Conservation (phyloP, 306 rosid species). For the Dalbergia cochinchinensis region DNA sequence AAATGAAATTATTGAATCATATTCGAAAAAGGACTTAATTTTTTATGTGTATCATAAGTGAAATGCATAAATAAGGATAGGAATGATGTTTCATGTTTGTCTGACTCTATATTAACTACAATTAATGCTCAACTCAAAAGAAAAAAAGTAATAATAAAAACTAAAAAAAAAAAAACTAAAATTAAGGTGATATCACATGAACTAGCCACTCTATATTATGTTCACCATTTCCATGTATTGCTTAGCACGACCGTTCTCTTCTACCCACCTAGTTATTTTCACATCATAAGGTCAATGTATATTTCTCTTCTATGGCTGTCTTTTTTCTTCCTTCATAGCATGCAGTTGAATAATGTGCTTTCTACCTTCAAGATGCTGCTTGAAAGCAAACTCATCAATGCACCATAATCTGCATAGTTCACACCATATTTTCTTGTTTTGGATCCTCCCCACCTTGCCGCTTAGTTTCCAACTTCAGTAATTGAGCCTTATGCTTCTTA, state of each 20-base stretch:
- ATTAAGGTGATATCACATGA: not conserved
- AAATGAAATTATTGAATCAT: too few species aligned
- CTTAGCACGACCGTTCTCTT: not conserved
- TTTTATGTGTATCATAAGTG: too few species aligned
- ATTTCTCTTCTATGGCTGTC: not conserved
- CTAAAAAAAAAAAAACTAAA: too few species aligned
- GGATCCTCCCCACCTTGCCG: conserved; percentile 18
- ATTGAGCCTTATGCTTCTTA: conserved; percentile 35
- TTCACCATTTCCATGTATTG: not conserved
- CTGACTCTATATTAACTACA: too few species aligned
- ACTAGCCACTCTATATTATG: not conserved
- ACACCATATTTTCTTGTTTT: conserved; percentile 44
- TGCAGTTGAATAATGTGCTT: conserved; percentile 36
- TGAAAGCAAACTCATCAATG: conserved; percentile 24
- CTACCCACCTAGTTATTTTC: not conserved
- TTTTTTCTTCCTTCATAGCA: conserved; percentile 13
- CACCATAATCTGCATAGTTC: conserved; percentile 48
- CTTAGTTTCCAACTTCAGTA: not conserved
- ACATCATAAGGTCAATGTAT: not conserved
- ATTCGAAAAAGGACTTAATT: too few species aligned
- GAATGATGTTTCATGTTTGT: too few species aligned
- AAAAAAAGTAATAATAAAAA: too few species aligned
- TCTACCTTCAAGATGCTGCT: conserved; percentile 47
- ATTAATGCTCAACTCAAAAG: too few species aligned
- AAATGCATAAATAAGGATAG: too few species aligned